A percentile compares a stretch with the other conserved stretches of the same genome.
phyloP scores from a whole-genome alignment of 1,284 basidiomycete species.

The Coniferiporia weirii region DNA sequence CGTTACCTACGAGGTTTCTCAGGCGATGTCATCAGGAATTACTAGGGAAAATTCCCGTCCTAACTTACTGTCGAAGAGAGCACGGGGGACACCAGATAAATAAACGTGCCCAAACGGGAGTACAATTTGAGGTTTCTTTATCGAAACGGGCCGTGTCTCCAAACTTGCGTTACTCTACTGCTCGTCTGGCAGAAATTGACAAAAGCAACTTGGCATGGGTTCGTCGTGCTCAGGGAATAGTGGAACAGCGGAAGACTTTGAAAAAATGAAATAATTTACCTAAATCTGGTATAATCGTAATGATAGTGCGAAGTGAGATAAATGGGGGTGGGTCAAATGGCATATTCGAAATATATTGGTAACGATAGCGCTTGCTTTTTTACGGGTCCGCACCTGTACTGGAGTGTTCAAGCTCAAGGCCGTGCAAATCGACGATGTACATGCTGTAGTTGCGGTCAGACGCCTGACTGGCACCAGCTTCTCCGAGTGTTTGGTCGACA shows the following conservation, averaged over 20 bases:
- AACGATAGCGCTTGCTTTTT: not conserved
- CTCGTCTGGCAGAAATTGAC: conserved; percentile 24
- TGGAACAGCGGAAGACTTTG: not conserved
- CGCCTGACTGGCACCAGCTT: conserved; percentile 46
- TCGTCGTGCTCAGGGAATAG: conserved; percentile 20
- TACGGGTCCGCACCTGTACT: conserved; percentile 3
- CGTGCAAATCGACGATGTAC: conserved; percentile 80
- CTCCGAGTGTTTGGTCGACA: conserved; percentile 53
- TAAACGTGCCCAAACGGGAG: conserved; percentile 6
- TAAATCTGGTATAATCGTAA: not conserved
- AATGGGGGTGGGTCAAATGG: not conserved
- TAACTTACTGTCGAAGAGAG: conserved; percentile 30
- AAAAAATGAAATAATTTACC: conserved; percentile 9
- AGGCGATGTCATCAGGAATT: conserved; percentile 61
- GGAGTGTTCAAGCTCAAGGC: conserved; percentile 60
- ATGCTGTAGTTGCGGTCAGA: conserved; percentile 66
- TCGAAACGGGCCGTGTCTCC: conserved; percentile 27
- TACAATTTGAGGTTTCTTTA: conserved; percentile 29
- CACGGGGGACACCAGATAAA: not conserved
- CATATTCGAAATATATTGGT: not conserved
- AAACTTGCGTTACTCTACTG: conserved; percentile 7
- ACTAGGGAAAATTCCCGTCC: conserved; percentile 50
- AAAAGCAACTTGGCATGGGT: conserved; percentile 34
- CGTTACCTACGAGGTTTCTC: conserved; percentile 52
- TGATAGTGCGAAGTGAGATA: not conserved